Conservation (phyloP, 2,329 filamentous ascomycete genomes). For the Tolypocladium endophyticum region DNA sequence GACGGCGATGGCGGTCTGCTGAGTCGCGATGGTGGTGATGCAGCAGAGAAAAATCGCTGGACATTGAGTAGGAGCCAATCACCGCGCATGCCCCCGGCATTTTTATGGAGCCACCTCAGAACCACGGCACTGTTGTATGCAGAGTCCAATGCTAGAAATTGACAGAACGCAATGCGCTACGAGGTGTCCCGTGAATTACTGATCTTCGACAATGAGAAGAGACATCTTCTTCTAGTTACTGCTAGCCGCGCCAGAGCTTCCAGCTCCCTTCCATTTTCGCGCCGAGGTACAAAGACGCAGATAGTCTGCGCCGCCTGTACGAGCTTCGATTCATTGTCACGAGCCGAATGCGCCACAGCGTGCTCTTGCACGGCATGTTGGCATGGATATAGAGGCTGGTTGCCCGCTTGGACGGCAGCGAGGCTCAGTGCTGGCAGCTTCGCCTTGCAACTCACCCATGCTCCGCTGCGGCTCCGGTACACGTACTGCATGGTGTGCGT, state of each 20-base stretch:
- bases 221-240: neutral
- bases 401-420: neutral
- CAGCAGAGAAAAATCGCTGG: neutral
- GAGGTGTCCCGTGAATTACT: neutral
- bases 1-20: neutral
- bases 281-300: neutral
- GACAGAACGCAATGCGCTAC: neutral
- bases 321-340: neutral
- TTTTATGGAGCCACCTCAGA: neutral
- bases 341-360: neutral
- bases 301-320: neutral
- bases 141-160: too few species aligned
- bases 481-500: neutral
- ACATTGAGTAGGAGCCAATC: neutral
- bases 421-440: neutral
- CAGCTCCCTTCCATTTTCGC: neutral
- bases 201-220: neutral
- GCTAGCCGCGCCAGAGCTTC: neutral
- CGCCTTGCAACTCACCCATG: neutral
- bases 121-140: neutral
- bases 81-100: neutral
- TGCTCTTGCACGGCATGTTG: neutral
- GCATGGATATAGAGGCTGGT: neutral
- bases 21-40: slow-evolving; percentile 3
- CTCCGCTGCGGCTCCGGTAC: neutral